Conservation (phyloP, 78 protist species). For the Pigoraptor vietnamica region DNA sequence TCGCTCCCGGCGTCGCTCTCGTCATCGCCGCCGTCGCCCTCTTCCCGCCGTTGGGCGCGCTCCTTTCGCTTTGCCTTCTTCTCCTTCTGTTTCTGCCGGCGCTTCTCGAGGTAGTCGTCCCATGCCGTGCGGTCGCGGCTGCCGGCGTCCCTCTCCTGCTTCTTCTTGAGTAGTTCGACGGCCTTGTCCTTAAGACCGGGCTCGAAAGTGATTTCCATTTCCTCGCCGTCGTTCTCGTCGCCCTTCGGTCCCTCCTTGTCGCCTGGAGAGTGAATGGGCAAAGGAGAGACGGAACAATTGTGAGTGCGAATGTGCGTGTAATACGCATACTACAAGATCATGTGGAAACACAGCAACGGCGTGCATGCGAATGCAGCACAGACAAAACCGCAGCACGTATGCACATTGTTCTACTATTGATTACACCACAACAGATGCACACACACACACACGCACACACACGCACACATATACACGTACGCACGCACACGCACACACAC, state of each 20-base stretch:
- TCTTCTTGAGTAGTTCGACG: not conserved
- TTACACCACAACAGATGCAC: too few relatives aligned
- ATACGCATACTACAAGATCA: too few relatives aligned
- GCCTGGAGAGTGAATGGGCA: too few relatives aligned
- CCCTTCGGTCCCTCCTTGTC: not conserved
- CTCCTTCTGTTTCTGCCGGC: not conserved
- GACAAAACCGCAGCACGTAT: too few relatives aligned
- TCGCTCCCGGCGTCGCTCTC: not conserved
- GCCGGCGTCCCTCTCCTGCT: not conserved
- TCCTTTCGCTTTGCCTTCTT: not conserved
- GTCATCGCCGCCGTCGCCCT: not conserved
- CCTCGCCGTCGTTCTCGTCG: conserved; percentile 5
- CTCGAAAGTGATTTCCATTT: conserved; percentile 43
- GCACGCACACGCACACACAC: too few relatives aligned
- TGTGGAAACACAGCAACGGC: too few relatives aligned
- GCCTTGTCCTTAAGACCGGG: conserved; percentile 27
- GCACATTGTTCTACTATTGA: too few relatives aligned
- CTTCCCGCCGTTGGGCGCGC: not conserved
- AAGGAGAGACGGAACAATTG: too few relatives aligned
- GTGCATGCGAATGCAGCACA: too few relatives aligned
- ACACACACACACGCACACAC: too few relatives aligned
- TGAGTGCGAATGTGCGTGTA: too few relatives aligned
- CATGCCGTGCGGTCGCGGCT: not conserved
- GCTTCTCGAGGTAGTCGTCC: not conserved
- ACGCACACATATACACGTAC: too few relatives aligned